A percentile compares a stretch with the other conserved stretches of the same genome.
phyloP scores from a whole-genome alignment of 1,284 basidiomycete species.

The Marasmius fiardii region DNA sequence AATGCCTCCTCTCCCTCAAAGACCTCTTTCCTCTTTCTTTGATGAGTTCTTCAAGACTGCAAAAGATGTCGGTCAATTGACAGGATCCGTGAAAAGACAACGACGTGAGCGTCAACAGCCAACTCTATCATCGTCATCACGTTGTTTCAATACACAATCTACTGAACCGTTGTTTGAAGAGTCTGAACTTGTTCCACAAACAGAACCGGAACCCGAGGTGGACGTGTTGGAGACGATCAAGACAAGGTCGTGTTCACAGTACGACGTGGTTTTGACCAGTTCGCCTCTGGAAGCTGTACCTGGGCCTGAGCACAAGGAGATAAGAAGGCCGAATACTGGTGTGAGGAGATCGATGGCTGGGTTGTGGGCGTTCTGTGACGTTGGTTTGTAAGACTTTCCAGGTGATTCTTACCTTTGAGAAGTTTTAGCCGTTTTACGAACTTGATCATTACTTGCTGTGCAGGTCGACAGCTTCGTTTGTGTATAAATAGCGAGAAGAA shows the following conservation, averaged over 20 bases:
- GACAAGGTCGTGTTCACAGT: neutral
- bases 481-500: too few relatives aligned
- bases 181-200: neutral
- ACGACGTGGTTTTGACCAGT: neutral
- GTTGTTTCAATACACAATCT: neutral
- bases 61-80: neutral
- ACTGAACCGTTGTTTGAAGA: neutral
- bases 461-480: too few relatives aligned
- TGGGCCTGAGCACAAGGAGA: neutral
- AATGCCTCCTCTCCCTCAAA: neutral
- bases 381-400: too few relatives aligned
- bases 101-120: neutral
- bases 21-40: neutral
- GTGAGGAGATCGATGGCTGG: slow-evolving; percentile 2
- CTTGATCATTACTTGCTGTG: too few relatives aligned
- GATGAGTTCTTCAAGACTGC: slow-evolving; percentile 1
- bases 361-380: neutral
- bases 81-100: neutral
- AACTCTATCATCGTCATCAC: neutral
- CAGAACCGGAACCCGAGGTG: neutral
- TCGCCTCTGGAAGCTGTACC: neutral
- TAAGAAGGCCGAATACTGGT: neutral
- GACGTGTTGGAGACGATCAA: neutral
- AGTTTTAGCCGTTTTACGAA: too few relatives aligned
- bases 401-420: too few relatives aligned